These are phyloP conservation scores for Tuber indicum DNA, from an alignment of 495 filamentous ascomycete species.

Conservation along the genomic window DNA sequence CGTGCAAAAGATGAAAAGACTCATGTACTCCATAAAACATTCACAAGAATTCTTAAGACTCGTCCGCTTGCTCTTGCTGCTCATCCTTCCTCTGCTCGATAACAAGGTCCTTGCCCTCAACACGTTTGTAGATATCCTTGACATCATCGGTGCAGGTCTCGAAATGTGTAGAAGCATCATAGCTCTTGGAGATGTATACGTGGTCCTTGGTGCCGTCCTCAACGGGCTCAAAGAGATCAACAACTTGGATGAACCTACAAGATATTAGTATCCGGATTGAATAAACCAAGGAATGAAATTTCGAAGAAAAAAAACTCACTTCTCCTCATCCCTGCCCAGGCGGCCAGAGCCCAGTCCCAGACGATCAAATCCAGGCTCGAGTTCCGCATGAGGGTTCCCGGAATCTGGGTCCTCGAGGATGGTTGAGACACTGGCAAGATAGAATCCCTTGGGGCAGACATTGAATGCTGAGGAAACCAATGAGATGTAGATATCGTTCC, in stretches of 20 bases:
- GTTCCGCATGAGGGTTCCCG: conserved; percentile 90
- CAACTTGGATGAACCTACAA: conserved; percentile 40
- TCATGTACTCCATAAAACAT: conserved; percentile 22
- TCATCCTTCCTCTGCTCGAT: conserved; percentile 41
- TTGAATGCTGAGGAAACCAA: conserved; percentile 94
- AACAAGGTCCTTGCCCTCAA: conserved; percentile 79
- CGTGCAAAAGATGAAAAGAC: conserved; percentile 5
- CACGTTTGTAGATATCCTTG: conserved; percentile 82
- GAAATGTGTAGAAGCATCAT: conserved; percentile 95
- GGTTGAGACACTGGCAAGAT: conserved; percentile 95
- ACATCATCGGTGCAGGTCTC: conserved; percentile 95
- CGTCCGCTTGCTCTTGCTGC: conserved; percentile 21
- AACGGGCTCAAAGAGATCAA: conserved; percentile 74
- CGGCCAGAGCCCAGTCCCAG: conserved; percentile 81
- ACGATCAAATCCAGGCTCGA: conserved; percentile 87
- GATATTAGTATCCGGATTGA: conserved; percentile 9
- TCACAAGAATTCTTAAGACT: not conserved
- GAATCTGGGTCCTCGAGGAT: conserved; percentile 70
- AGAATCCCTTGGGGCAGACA: conserved; percentile 98
- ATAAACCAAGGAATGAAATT: not conserved
- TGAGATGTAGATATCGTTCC: conserved; percentile 97
- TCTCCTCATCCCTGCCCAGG: conserved; percentile 90
- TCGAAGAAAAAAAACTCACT: conserved; percentile 46
- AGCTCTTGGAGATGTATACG: conserved; percentile 97
- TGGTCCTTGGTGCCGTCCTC: conserved; percentile 80